A percentile compares a stretch with the other conserved stretches of the same genome.
These are phyloP conservation scores for Agapanthus africanus DNA, from an alignment of 106 monocot species.

Conservation along the genomic window DNA sequence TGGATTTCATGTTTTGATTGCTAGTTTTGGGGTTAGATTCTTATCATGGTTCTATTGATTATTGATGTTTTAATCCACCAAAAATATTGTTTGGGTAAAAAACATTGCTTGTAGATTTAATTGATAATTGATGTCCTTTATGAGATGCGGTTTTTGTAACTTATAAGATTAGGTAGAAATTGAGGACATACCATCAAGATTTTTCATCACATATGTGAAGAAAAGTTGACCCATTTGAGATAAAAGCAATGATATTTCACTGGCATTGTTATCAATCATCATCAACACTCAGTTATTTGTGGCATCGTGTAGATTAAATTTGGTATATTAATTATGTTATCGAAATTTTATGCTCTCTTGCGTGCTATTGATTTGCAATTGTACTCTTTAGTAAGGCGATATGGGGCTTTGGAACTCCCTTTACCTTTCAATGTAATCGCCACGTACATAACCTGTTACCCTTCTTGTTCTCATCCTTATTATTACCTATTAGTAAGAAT, in stretches of 20 bases:
- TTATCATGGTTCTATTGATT: conserved; percentile 1
- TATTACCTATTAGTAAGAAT: too few species aligned
- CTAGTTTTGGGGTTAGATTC: not conserved
- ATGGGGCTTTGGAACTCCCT: too few species aligned
- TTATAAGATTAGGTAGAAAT: not conserved
- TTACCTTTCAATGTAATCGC: too few species aligned
- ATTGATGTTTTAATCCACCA: not conserved
- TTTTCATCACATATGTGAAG: too few species aligned
- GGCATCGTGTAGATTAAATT: not conserved
- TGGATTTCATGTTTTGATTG: not conserved
- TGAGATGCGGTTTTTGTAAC: not conserved
- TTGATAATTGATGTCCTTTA: not conserved
- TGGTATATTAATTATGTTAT: not conserved
- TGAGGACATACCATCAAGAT: not conserved
- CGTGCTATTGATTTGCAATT: too few species aligned
- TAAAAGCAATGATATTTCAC: not conserved
- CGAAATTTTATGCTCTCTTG: too few species aligned
- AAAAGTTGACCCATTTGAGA: not conserved
- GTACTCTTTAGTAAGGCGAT: too few species aligned
- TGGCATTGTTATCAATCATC: conserved; percentile 1
- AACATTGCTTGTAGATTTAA: too few species aligned
- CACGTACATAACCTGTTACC: too few species aligned
- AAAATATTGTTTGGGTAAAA: not conserved
- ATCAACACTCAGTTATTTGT: not conserved
- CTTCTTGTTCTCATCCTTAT: too few species aligned